A percentile compares a stretch with the other conserved stretches of the same genome.
Conservation (phyloP, 768 basidiomycete genomes). For the Chalciporus piperatus region DNA sequence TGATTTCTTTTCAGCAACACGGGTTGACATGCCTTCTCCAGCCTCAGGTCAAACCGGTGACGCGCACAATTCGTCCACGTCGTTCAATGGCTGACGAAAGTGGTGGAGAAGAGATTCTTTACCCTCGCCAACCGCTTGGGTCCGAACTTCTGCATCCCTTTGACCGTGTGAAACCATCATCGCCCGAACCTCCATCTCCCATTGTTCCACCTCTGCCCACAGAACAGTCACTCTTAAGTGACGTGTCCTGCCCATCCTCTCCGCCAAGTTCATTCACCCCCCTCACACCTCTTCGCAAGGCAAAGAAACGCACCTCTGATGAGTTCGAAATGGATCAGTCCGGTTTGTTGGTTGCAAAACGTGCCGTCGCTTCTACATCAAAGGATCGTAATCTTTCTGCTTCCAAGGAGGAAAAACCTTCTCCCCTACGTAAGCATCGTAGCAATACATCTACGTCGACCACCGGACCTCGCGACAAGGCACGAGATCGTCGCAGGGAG, state of each 20-base stretch:
- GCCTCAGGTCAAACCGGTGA: conserved; percentile 43
- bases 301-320: conserved; percentile 76
- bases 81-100: conserved; percentile 80
- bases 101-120: conserved; percentile 87
- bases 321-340: conserved; percentile 80
- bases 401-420: conserved; percentile 48
- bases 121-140: conserved; percentile 60
- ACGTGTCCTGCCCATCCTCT: conserved; percentile 34
- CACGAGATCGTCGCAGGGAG: conserved; percentile 55
- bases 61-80: conserved; percentile 52
- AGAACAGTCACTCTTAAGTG: conserved; percentile 29
- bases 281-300: conserved; percentile 44
- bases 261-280: conserved; percentile 65
- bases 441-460: conserved; percentile 60
- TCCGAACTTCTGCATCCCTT: conserved; percentile 31
- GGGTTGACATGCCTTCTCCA: conserved; percentile 21
- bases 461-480: conserved; percentile 38
- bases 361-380: conserved; percentile 29
- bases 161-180: conserved; percentile 30
- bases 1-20: neutral
- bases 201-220: conserved; percentile 31
- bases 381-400: conserved; percentile 26
- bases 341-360: conserved; percentile 57
- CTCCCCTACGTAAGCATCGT: conserved; percentile 61
- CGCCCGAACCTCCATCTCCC: conserved; percentile 28